phyloP scores from a whole-genome alignment of 1,284 basidiomycete genomes.

The Cutaneotrichosporon curvatum region DNA sequence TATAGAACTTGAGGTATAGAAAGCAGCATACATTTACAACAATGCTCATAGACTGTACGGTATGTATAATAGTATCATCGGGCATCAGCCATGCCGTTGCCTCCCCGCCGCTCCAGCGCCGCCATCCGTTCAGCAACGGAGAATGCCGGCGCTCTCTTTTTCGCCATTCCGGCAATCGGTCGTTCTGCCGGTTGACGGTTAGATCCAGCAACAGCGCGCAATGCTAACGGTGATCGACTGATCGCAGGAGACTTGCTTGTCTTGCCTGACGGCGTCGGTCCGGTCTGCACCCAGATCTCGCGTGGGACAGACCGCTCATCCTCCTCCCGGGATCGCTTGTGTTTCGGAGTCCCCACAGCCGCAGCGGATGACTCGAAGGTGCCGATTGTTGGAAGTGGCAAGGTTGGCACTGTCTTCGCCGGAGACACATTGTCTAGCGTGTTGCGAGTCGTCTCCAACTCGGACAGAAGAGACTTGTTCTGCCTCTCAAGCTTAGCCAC shows the following conservation, averaged over 20 bases:
- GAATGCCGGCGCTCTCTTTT: too few relatives aligned
- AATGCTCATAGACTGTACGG: neutral
- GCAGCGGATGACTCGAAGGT: neutral
- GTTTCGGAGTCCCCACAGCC: neutral
- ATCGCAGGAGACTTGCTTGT: neutral
- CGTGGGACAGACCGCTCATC: slow-evolving; percentile 1
- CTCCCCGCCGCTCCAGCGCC: too few relatives aligned
- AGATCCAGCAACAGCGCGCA: neutral
- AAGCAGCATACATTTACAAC: neutral
- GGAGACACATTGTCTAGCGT: slow-evolving; percentile 5
- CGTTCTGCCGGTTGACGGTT: too few relatives aligned
- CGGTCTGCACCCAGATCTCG: slow-evolving; percentile 7
- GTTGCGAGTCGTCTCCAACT: slow-evolving; percentile 10
- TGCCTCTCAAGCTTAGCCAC: slow-evolving; percentile 13
- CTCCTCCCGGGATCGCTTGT: slow-evolving; percentile 15
- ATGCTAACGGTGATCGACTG: neutral
- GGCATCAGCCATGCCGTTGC: too few relatives aligned
- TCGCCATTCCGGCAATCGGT: too few relatives aligned
- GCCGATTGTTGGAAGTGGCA: neutral
- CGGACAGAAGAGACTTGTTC: slow-evolving; percentile 4
- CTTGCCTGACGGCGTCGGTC: neutral
- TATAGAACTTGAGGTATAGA: slow-evolving; percentile 1
- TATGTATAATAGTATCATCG: too few relatives aligned
- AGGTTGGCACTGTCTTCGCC: neutral
- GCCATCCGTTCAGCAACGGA: too few relatives aligned